These are phyloP conservation scores for Aureobasidium mangrovei DNA, from an alignment of 2,329 filamentous ascomycete genomes.

Conservation along the genomic window DNA sequence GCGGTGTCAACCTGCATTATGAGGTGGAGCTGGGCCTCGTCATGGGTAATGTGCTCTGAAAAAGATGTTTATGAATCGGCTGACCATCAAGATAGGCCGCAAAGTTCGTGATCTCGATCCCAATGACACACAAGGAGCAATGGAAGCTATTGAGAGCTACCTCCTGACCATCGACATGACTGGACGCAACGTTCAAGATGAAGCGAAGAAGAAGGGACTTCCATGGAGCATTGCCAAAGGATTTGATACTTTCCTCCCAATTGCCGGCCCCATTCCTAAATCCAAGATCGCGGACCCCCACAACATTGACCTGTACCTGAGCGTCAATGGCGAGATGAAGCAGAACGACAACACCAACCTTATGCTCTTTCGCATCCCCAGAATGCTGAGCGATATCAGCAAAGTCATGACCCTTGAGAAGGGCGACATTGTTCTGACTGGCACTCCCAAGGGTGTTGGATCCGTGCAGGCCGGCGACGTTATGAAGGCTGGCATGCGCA, in stretches of 20 bases:
- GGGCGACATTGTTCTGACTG: conserved; percentile 91
- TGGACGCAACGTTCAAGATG: conserved; percentile 86
- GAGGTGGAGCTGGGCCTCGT: conserved; percentile 90
- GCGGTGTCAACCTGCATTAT: conserved; percentile 80
- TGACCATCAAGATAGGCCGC: conserved; percentile 42
- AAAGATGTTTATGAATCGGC: too few relatives aligned
- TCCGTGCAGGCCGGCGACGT: conserved; percentile 76
- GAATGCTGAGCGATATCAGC: conserved; percentile 82
- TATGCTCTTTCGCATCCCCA: conserved; percentile 87
- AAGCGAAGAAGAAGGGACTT: conserved; percentile 93
- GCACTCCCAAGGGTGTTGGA: conserved; percentile 93
- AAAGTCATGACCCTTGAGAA: conserved; percentile 88
- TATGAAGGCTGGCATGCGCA: conserved; percentile 72
- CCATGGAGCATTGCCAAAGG: conserved; percentile 96
- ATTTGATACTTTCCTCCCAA: conserved; percentile 92
- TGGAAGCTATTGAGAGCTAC: conserved; percentile 80
- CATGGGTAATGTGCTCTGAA: conserved; percentile 42
- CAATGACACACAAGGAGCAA: conserved; percentile 63
- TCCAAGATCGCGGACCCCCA: conserved; percentile 76
- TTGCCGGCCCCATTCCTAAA: conserved; percentile 75
- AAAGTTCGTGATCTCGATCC: conserved; percentile 65
- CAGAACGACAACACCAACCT: conserved; percentile 86
- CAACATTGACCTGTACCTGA: conserved; percentile 75
- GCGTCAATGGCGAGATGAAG: conserved; percentile 67
- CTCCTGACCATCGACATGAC: conserved; percentile 95